phyloP scores from a whole-genome alignment of 805 yeast genomes.

The Komagataella pastoris region DNA sequence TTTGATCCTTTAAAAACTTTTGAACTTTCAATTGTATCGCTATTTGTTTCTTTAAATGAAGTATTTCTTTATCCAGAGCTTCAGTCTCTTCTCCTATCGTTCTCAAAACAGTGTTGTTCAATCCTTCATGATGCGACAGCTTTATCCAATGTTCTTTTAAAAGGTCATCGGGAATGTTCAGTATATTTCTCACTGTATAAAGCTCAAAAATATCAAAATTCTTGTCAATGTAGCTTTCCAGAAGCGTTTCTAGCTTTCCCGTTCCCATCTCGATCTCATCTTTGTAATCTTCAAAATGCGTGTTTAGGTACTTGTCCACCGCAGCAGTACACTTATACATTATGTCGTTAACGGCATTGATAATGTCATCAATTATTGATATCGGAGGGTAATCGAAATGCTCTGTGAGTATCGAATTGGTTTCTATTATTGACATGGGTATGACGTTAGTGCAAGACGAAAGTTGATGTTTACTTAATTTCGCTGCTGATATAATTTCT shows the following conservation, averaged over 20 bases:
- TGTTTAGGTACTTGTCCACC: constrained; percentile 48
- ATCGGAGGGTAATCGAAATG: constrained; percentile 81
- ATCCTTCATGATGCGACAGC: constrained; percentile 52
- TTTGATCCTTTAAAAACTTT: constrained; percentile 1
- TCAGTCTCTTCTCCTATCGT: constrained; percentile 6
- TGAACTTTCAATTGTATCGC: constrained; percentile 2
- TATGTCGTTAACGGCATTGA: constrained; percentile 75
- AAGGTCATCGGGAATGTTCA: constrained; percentile 55
- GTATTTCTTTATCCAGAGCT: constrained; percentile 1
- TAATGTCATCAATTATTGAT: constrained; percentile 72
- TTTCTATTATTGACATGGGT: constrained; percentile 16
- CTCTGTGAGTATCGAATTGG: constrained; percentile 57
- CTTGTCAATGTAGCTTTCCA: constrained; percentile 65
- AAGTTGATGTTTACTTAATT: neutral
- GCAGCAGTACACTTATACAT: constrained; percentile 75
- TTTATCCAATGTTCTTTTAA: constrained; percentile 54
- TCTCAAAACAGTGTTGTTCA: constrained; percentile 17
- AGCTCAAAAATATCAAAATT: constrained; percentile 82
- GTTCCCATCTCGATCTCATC: constrained; percentile 64
- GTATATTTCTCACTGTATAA: constrained; percentile 65
- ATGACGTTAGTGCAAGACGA: neutral
- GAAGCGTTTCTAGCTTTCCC: constrained; percentile 61
- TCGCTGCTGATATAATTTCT: neutral
- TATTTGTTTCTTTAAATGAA: constrained; percentile 1
- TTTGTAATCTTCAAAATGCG: constrained; percentile 5